Conservation (phyloP, 2,329 filamentous ascomycete genomes). For the Trichoderma koningiopsis region DNA sequence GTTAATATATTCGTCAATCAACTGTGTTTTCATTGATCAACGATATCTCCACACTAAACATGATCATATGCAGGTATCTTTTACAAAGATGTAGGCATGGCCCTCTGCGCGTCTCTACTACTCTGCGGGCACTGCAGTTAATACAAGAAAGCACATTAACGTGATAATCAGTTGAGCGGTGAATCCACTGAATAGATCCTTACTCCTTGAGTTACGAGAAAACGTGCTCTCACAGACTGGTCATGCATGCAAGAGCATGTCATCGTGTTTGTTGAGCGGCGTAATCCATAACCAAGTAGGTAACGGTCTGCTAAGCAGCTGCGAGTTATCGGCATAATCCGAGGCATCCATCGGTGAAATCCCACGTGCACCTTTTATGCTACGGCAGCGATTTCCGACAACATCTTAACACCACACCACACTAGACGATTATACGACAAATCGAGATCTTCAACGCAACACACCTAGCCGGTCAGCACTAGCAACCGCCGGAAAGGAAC, state of each 20-base stretch:
- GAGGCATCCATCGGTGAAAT: no score
- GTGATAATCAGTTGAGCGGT: not conserved
- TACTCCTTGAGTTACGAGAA: not conserved
- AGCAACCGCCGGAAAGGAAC: not conserved
- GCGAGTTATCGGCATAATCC: not conserved
- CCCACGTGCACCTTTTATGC: no score
- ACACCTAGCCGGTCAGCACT: not conserved
- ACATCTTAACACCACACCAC: not conserved
- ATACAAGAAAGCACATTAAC: not conserved
- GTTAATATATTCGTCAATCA: no score
- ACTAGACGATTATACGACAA: not conserved
- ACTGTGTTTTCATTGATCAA: no score
- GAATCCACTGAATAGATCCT: not conserved
- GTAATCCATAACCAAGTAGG: not conserved
- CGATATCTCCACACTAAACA: no score
- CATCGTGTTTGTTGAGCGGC: not conserved
- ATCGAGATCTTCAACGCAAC: not conserved
- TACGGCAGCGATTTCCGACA: no score
- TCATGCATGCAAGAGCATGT: not conserved
- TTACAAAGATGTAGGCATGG: not conserved
- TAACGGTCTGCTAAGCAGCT: not conserved
- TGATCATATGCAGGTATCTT: no score
- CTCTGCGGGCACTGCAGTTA: not conserved
- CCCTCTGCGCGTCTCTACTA: not conserved
- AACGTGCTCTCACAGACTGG: not conserved